Base-by-base conservation (phyloP, 2,329 filamentous ascomycete genomes). In the Nakataea oryzae region DNA sequence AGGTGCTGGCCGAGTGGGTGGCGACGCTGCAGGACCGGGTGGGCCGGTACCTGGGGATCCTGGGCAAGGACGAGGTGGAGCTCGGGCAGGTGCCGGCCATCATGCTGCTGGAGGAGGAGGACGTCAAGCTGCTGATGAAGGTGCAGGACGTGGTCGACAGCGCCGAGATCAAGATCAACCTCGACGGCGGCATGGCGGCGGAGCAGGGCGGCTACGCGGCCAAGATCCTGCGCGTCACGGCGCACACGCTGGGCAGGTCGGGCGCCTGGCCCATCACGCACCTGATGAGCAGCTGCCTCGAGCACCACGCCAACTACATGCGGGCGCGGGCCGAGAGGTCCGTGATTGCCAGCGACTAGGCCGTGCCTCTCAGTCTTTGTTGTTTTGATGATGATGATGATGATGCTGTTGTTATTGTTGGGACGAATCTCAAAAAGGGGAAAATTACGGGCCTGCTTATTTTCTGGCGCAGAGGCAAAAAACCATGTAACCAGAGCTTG, bases 1-100 rank as follows among this genome's bases (percentile, higher is more conserved):
- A 97, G 70, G 91, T 97, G 1, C 83, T 99, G 34, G 91, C 91
- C 0, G 93, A 97, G 74, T 99, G 93, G 93, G 84, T 95, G 54
- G 90, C 90, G 6, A 95, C 92, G 1, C 85, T 97, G 3, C 95
- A 99, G 73, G 93, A 97, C 70, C 88, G 95, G 11, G 89, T 97
- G n/a, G 93, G 93, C 0, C 86, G 86, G 5, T 96, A 95, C 69
- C 74, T 97, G 7, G 93, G 93, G 5, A 86, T 97, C 7, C 81
- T 97, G 1, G 93, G 93, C 14, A 87, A 89, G 63, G 90, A 96
- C 65, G 83, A 89, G 0, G 84, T 95, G 41, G 91, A 97, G 68
- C 81, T 91, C 60, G 79, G 81, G 0, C 87, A 93, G 67, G 89
- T 96, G 9, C 91, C 92, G 2, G 91, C 88, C 2, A 89, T 96